Percentiles rank a stretch among this genome's conserved stretches.
Evolutionary conservation across 2,329 filamentous ascomycete genomes (phyloP).

Genomic region (Aspergillus phoenicis): DNA sequence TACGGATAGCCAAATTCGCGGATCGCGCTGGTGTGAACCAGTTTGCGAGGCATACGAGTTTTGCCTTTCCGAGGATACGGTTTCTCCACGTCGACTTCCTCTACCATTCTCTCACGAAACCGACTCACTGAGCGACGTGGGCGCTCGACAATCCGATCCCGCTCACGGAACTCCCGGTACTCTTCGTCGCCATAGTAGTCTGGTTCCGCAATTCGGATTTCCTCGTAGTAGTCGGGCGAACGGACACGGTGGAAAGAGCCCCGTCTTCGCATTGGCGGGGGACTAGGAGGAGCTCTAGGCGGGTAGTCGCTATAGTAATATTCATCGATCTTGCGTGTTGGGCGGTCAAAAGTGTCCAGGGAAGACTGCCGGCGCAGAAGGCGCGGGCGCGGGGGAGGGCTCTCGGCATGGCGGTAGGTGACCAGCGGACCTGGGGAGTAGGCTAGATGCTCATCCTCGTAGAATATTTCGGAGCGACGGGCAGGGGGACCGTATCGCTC

Average conservation of each 20-base stretch:
- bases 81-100: slow-evolving; percentile 41
- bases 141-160: slow-evolving; percentile 55
- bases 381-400: slow-evolving; percentile 62
- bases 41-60: slow-evolving; percentile 78
- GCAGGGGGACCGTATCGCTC: slow-evolving; percentile 49
- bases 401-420: slow-evolving; percentile 60
- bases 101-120: slow-evolving; percentile 31
- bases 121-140: slow-evolving; percentile 50
- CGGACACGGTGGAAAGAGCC: slow-evolving; percentile 60
- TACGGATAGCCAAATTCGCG: slow-evolving; percentile 85
- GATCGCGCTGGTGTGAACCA: slow-evolving; percentile 79
- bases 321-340: slow-evolving; percentile 55
- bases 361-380: slow-evolving; percentile 82
- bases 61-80: slow-evolving; percentile 80
- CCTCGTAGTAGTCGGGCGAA: slow-evolving; percentile 63
- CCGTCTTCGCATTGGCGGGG: slow-evolving; percentile 43
- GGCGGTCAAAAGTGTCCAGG: slow-evolving; percentile 85
- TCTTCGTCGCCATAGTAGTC: slow-evolving; percentile 73
- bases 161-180: slow-evolving; percentile 66
- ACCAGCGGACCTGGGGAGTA: slow-evolving; percentile 55
- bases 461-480: slow-evolving; percentile 40
- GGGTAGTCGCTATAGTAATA: slow-evolving; percentile 43
- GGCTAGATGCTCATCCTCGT: slow-evolving; percentile 46
- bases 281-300: slow-evolving; percentile 63
- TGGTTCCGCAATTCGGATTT: slow-evolving; percentile 68